Conservation (phyloP, 371 early-diverging fungal species). For the Syncephalastrum contaminatum region DNA sequence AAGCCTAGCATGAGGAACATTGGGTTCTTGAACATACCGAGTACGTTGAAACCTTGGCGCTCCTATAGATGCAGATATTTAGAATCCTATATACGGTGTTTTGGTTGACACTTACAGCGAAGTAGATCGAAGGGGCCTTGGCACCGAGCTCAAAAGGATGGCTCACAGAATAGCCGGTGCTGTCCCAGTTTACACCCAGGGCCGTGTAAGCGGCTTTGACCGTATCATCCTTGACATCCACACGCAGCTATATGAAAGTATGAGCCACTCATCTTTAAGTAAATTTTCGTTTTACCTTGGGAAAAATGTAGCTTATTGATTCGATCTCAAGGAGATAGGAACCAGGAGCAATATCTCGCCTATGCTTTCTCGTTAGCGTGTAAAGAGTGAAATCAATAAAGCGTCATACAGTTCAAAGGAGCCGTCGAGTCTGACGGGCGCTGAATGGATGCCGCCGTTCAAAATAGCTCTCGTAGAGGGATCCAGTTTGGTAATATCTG, state of each 20-base stretch:
- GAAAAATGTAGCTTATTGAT: slow-evolving; percentile 42
- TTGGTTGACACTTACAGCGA: slow-evolving; percentile 30
- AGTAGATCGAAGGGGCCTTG: slow-evolving; percentile 47
- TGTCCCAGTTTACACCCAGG: slow-evolving; percentile 36
- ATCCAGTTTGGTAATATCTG: slow-evolving; percentile 12
- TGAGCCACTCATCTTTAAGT: background rate
- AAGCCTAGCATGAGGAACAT: slow-evolving; percentile 53
- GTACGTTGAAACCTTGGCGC: slow-evolving; percentile 42
- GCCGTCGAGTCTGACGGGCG: slow-evolving; percentile 20
- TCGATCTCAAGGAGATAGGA: slow-evolving; percentile 48
- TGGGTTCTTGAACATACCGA: slow-evolving; percentile 48
- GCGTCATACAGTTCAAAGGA: slow-evolving; percentile 24
- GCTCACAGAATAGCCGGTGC: slow-evolving; percentile 27
- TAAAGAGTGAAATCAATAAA: background rate
- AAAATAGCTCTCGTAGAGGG: slow-evolving; percentile 22
- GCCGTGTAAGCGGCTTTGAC: slow-evolving; percentile 37
- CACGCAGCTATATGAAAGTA: slow-evolving; percentile 31
- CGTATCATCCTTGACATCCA: slow-evolving; percentile 36
- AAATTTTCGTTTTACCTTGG: slow-evolving; percentile 25
- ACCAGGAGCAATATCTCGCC: slow-evolving; percentile 29
- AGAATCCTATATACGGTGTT: background rate
- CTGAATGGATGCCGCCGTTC: slow-evolving; percentile 22
- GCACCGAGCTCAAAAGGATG: slow-evolving; percentile 45
- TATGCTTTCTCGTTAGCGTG: background rate
- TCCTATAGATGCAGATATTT: slow-evolving; percentile 20